Percentiles rank a stretch among this genome's conserved stretches.
Conservation (phyloP, 352 stramenopile species). For the Globisporangium nagaii region DNA sequence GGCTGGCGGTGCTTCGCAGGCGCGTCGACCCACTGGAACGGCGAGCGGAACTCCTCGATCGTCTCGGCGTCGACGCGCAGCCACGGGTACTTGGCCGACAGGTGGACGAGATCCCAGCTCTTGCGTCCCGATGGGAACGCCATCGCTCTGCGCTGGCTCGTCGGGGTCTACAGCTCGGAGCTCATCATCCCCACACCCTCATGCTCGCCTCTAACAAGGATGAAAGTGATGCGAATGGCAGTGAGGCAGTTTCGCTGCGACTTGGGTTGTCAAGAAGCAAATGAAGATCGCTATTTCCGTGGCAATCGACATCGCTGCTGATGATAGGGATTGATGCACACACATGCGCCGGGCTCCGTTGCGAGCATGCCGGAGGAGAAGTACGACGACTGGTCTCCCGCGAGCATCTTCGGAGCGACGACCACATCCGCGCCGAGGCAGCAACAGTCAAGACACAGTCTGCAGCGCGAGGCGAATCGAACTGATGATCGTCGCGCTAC, state of each 20-base stretch:
- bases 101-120: constrained; percentile 48
- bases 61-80: constrained; percentile 58
- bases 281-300: neutral
- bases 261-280: no score
- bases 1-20: neutral
- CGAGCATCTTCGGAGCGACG: constrained; percentile 34
- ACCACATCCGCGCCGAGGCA: neutral
- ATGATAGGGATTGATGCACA: no score
- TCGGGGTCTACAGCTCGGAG: no score
- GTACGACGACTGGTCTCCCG: constrained; percentile 35
- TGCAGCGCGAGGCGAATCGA: no score
- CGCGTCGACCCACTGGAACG: constrained; percentile 40
- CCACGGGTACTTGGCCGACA: constrained; percentile 73
- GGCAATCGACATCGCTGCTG: no score
- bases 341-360: neutral
- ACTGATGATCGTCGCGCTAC: no score
- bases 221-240: no score
- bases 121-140: neutral
- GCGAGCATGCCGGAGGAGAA: neutral
- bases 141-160: no score
- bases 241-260: no score
- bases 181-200: neutral
- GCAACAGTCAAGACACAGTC: neutral
- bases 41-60: constrained; percentile 59
- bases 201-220: no score